Evolutionary conservation across 2,329 filamentous ascomycete genomes (phyloP).

Genomic region (Aspergillus eucalypticola): DNA sequence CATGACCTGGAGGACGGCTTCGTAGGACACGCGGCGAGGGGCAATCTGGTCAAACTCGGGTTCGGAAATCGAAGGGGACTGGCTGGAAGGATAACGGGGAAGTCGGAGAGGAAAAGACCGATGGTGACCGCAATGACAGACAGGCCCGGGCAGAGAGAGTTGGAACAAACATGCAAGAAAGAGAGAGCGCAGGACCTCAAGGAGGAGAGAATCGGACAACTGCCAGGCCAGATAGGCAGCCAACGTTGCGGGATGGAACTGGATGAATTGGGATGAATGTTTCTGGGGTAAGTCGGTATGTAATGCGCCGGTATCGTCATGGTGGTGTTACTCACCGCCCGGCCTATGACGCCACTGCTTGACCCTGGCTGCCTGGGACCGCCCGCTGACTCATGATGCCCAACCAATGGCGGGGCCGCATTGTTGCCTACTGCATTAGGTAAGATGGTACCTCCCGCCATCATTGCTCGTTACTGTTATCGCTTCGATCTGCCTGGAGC

Average conservation of each 20-base stretch:
- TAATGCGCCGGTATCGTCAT: background rate
- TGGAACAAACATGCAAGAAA: constrained; percentile 5
- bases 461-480: constrained; percentile 1
- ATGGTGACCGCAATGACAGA: background rate
- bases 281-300: constrained; percentile 16
- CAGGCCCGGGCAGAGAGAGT: background rate
- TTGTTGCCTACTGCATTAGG: constrained; percentile 8
- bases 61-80: background rate
- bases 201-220: background rate
- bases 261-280: constrained; percentile 8
- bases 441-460: constrained; percentile 14
- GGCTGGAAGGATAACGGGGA: background rate
- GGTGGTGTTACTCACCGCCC: constrained; percentile 31
- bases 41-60: constrained; percentile 5
- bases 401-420: constrained; percentile 1
- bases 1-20: constrained; percentile 25
- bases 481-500: constrained; percentile 19
- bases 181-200: background rate
- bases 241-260: background rate
- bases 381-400: constrained; percentile 15
- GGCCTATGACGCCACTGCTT: constrained; percentile 36
- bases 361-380: constrained; percentile 2
- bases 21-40: constrained; percentile 1
- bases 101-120: background rate
- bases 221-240: constrained; percentile 7